Evolutionary conservation across 257 asterid genomes (phyloP).

Genomic region (Solanum lycopersicoides): DNA sequence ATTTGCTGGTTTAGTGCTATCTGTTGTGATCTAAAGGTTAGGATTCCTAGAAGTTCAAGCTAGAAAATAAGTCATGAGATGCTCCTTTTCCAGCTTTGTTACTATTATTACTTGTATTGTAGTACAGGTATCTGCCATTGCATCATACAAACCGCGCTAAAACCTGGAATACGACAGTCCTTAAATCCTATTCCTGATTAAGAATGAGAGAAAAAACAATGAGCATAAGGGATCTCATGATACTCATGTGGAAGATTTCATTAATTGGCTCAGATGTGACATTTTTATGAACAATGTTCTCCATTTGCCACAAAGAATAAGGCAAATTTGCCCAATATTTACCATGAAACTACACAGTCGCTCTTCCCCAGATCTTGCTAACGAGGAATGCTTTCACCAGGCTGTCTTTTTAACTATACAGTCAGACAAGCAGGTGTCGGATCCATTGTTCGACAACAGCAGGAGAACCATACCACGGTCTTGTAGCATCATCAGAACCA

Average conservation of each 20-base stretch:
- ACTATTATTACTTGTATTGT: background rate
- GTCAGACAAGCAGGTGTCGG: constrained; percentile 55
- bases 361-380: background rate
- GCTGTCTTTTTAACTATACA: background rate
- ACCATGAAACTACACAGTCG: background rate
- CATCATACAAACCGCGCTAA: background rate
- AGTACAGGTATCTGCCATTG: background rate
- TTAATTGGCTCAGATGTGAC: background rate
- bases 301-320: background rate
- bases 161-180: background rate
- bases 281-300: background rate
- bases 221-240: background rate
- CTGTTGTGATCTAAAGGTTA: background rate
- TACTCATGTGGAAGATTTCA: background rate
- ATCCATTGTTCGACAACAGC: constrained; percentile 74
- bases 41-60: background rate
- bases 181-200: background rate
- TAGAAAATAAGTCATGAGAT: background rate
- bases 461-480: constrained; percentile 95
- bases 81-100: background rate
- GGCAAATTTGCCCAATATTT: background rate
- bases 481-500: constrained; percentile 61
- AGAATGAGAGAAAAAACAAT: background rate
- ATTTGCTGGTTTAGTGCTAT: background rate
- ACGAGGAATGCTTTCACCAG: background rate